A percentile compares a stretch with the other conserved stretches of the same genome.
Evolutionary conservation across 2,329 filamentous ascomycete species (phyloP).

Genomic region (Cercospora sp.): DNA sequence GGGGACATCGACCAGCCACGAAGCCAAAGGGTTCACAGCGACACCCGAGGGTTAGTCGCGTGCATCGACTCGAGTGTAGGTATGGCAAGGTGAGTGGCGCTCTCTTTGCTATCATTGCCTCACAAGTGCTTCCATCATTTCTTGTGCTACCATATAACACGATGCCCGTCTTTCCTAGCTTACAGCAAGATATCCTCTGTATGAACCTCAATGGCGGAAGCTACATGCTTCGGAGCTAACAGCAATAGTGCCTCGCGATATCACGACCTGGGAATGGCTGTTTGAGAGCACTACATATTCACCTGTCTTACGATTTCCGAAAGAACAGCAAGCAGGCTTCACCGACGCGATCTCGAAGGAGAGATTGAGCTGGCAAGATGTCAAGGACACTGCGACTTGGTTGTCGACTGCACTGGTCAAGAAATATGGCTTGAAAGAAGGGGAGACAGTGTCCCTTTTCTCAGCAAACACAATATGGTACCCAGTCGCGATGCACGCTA

Average conservation of each 20-base stretch:
- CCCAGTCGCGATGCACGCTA: slow-evolving; percentile 62
- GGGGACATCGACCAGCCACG: slow-evolving; percentile 4
- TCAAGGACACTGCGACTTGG: slow-evolving; percentile 58
- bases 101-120: not conserved
- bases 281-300: slow-evolving; percentile 57
- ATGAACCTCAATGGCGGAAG: not conserved
- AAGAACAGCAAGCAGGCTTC: slow-evolving; percentile 51
- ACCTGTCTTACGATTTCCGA: slow-evolving; percentile 45
- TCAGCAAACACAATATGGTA: slow-evolving; percentile 68
- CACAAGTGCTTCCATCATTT: not conserved
- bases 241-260: slow-evolving; percentile 52
- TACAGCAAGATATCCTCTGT: slow-evolving; percentile 32
- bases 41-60: slow-evolving; percentile 13
- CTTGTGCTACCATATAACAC: not conserved
- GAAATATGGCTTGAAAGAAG: slow-evolving; percentile 55
- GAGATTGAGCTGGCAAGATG: slow-evolving; percentile 57
- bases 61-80: not conserved
- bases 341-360: slow-evolving; percentile 61
- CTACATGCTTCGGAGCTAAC: slow-evolving; percentile 4
- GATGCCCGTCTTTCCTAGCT: slow-evolving; percentile 28
- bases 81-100: slow-evolving; percentile 1
- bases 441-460: slow-evolving; percentile 62
- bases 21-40: slow-evolving; percentile 4
- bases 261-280: slow-evolving; percentile 63
- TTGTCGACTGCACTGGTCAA: slow-evolving; percentile 62